These are phyloP conservation scores for Fusarium drepaniforme DNA, from an alignment of 2,329 filamentous ascomycete species.

Conservation along the genomic window DNA sequence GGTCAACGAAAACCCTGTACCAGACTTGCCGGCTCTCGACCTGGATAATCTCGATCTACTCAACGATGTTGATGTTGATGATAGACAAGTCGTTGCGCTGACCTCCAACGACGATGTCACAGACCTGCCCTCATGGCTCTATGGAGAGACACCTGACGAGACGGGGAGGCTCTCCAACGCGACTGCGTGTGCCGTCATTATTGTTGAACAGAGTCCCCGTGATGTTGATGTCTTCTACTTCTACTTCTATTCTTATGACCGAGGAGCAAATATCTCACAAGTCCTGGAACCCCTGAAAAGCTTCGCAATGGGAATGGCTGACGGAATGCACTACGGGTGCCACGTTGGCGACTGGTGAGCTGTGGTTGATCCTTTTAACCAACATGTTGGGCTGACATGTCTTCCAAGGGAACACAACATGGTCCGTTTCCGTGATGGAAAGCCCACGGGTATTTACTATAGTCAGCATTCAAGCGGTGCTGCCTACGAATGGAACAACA, in stretches of 20 bases:
- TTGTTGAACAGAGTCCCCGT: background rate
- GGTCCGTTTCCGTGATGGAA: background rate
- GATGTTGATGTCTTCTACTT: background rate
- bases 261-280: background rate
- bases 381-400: background rate
- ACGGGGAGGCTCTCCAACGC: background rate
- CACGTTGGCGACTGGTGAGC: background rate
- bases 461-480: background rate
- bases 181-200: background rate
- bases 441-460: background rate
- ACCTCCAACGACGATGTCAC: background rate
- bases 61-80: background rate
- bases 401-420: background rate
- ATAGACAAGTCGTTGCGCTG: background rate
- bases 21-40: background rate
- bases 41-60: background rate
- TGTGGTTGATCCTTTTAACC: background rate
- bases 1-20: background rate
- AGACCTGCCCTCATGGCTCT: background rate
- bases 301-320: background rate
- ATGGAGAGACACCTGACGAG: background rate
- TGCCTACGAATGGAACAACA: background rate
- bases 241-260: background rate
- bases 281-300: background rate
- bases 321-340: background rate